Evolutionary conservation across 306 rosid genomes (phyloP).

Genomic region (Oemleria cerasiformis): DNA sequence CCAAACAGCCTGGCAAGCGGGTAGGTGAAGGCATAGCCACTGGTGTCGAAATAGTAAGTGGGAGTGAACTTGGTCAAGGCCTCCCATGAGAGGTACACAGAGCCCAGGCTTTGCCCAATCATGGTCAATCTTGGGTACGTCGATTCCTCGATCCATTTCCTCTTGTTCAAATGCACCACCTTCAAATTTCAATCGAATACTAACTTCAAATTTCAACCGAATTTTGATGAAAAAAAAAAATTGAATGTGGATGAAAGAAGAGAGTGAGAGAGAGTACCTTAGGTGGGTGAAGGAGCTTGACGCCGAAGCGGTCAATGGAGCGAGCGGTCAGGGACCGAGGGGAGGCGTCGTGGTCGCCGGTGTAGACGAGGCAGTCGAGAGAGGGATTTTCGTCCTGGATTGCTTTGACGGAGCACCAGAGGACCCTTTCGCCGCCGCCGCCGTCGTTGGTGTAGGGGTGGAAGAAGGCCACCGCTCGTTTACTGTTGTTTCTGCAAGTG

Average conservation of each 20-base stretch:
- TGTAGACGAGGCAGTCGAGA: conserved; percentile 64
- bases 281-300: conserved; percentile 51
- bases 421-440: conserved; percentile 88
- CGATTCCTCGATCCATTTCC: conserved; percentile 86
- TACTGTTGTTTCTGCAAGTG: conserved; percentile 43
- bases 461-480: conserved; percentile 77
- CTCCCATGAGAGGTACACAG: conserved; percentile 81
- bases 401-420: conserved; percentile 91
- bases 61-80: conserved; percentile 86
- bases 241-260: not conserved
- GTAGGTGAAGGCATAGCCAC: conserved; percentile 92
- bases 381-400: conserved; percentile 60
- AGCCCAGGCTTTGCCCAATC: conserved; percentile 93
- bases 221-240: not conserved
- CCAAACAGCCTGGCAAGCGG: conserved; percentile 87
- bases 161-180: conserved; percentile 80
- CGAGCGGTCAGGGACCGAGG: conserved; percentile 60
- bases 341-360: conserved; percentile 87
- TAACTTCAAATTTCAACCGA: no score
- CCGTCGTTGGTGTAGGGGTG: conserved; percentile 94
- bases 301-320: conserved; percentile 80
- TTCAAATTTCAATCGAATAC: conserved; percentile 1
- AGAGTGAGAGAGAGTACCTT: conserved; percentile 33
- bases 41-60: conserved; percentile 67
- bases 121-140: conserved; percentile 85